A percentile compares a stretch with the other conserved stretches of the same genome.
Conservation (phyloP, 495 filamentous ascomycete species). For the Hypomontagnella monticulosa region DNA sequence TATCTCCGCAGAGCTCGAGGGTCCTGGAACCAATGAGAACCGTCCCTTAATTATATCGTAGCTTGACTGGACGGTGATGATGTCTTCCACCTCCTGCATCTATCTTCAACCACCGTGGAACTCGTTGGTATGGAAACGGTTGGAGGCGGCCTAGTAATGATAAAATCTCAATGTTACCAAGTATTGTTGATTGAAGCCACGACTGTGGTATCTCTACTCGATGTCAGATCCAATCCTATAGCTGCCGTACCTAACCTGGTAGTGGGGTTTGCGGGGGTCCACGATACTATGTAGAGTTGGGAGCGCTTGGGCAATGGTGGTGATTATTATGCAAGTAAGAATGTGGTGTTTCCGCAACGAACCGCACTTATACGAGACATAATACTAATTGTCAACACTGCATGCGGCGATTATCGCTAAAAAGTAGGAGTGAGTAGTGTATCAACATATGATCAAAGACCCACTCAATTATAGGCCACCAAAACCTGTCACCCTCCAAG, state of each 20-base stretch:
- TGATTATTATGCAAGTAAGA: conserved; percentile 8
- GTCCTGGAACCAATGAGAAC: conserved; percentile 36
- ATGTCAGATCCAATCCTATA: conserved; percentile 3
- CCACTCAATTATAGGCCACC: too few species aligned
- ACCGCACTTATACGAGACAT: conserved; percentile 8
- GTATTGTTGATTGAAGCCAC: too few species aligned
- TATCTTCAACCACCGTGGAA: too few species aligned
- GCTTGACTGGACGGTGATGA: not conserved
- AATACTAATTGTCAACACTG: not conserved
- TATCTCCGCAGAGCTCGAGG: conserved; percentile 13
- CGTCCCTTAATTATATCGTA: not conserved
- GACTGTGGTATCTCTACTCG: not conserved
- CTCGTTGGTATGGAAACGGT: too few species aligned
- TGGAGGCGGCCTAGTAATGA: too few species aligned
- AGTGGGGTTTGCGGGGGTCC: conserved; percentile 22
- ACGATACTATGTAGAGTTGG: not conserved
- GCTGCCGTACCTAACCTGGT: conserved; percentile 12
- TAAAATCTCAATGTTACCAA: too few species aligned
- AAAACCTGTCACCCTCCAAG: conserved; percentile 10
- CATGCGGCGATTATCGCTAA: not conserved
- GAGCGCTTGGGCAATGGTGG: not conserved
- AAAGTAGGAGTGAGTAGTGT: not conserved
- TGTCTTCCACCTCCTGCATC: too few species aligned
- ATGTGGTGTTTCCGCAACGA: conserved; percentile 4
- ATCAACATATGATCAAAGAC: not conserved